A percentile compares a stretch with the other conserved stretches of the same genome.
phyloP scores from a whole-genome alignment of 495 filamentous ascomycete genomes.

The Amniculicola lignicola region DNA sequence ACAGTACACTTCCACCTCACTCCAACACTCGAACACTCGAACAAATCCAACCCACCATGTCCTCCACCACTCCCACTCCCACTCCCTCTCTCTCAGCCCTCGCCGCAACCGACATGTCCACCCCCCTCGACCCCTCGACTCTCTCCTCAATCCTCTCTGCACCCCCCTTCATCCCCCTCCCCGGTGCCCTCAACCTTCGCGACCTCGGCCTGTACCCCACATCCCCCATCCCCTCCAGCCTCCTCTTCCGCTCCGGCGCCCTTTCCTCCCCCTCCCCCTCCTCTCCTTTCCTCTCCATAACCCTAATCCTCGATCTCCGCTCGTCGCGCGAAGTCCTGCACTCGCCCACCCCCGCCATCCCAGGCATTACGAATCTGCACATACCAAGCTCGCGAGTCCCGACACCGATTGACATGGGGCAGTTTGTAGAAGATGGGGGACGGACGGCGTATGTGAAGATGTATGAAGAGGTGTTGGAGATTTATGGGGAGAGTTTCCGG shows the following conservation, averaged over 20 bases:
- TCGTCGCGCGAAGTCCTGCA: slow-evolving; percentile 51
- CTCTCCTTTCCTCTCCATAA: slow-evolving; percentile 49
- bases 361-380: slow-evolving; percentile 32
- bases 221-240: slow-evolving; percentile 44
- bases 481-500: slow-evolving; percentile 42
- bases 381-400: slow-evolving; percentile 1
- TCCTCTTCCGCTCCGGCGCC: slow-evolving; percentile 59
- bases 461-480: slow-evolving; percentile 41
- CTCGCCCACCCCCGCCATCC: slow-evolving; percentile 35
- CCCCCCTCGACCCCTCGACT: not conserved
- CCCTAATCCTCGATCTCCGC: slow-evolving; percentile 64
- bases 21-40: not conserved
- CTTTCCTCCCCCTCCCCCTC: slow-evolving; percentile 50
- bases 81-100: slow-evolving; percentile 6
- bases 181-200: slow-evolving; percentile 58
- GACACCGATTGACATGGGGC: slow-evolving; percentile 4
- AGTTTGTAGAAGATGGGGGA: slow-evolving; percentile 15
- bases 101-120: slow-evolving; percentile 8
- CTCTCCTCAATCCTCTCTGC: slow-evolving; percentile 18
- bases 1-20: not conserved
- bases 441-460: slow-evolving; percentile 16
- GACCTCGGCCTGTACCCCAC: slow-evolving; percentile 55
- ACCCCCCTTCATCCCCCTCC: slow-evolving; percentile 52
- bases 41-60: not conserved
- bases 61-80: not conserved